Evolutionary conservation across 202 grass and related monocot species (phyloP).

Genomic region (Hordeum pubiflorum): DNA sequence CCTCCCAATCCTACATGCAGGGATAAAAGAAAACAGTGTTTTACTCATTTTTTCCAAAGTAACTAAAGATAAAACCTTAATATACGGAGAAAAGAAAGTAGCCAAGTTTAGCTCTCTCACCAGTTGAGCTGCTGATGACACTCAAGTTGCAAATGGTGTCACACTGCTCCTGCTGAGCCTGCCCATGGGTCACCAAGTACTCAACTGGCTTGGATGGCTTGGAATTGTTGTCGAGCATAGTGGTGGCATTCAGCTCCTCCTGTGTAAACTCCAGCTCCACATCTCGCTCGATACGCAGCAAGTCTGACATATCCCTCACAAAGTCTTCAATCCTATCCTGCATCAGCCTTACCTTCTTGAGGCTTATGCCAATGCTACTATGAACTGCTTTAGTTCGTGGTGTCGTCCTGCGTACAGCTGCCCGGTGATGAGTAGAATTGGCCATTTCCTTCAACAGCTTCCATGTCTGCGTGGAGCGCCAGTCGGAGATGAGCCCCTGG

Average conservation of each 20-base stretch:
- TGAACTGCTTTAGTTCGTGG: constrained; percentile 50
- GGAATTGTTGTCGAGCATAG: constrained; percentile 40
- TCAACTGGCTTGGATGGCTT: constrained; percentile 57
- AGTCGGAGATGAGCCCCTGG: constrained; percentile 42
- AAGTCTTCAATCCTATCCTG: constrained; percentile 72
- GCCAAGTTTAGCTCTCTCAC: constrained; percentile 35
- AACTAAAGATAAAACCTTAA: background rate
- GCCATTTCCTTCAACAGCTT: constrained; percentile 74
- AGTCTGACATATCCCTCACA: constrained; percentile 71
- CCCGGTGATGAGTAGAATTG: constrained; percentile 54
- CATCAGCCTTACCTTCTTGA: constrained; percentile 61
- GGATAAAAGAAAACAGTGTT: background rate
- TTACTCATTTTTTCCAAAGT: constrained; percentile 2
- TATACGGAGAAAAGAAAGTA: constrained; percentile 19
- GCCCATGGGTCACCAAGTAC: constrained; percentile 85
- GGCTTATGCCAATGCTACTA: constrained; percentile 56
- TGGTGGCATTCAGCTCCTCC: constrained; percentile 72
- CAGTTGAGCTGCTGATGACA: constrained; percentile 79
- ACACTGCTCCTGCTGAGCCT: constrained; percentile 81
- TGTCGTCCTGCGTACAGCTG: constrained; percentile 31
- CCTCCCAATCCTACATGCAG: constrained; percentile 62
- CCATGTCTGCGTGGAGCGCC: constrained; percentile 50
- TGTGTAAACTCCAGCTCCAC: constrained; percentile 88
- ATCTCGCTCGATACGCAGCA: constrained; percentile 69
- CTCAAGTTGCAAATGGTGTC: constrained; percentile 94